phyloP scores from a whole-genome alignment of 108 stramenopile species.

The Nannochloropsis oceanica region DNA sequence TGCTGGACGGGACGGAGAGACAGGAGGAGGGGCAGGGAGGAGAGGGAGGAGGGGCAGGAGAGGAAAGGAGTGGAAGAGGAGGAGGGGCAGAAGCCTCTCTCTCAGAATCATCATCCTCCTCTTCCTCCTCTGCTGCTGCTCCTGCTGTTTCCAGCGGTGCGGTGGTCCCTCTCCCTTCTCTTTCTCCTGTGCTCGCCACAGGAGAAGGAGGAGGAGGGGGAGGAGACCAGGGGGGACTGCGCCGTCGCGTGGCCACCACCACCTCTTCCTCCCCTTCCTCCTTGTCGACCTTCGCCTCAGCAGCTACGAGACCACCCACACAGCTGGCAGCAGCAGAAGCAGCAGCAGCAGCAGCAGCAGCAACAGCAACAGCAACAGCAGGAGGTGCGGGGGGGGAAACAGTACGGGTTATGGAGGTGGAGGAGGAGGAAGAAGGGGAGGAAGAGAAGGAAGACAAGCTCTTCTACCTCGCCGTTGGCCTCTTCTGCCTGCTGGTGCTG shows the following conservation, averaged over 20 bases:
- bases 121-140: neutral
- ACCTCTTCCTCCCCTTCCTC: neutral
- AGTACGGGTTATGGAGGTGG: neutral
- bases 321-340: neutral
- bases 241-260: neutral
- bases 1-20: neutral
- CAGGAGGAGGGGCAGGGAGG: neutral
- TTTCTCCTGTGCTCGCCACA: neutral
- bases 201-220: too few species aligned
- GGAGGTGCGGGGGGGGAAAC: too few species aligned
- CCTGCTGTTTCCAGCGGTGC: neutral
- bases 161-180: neutral
- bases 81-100: neutral
- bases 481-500: neutral
- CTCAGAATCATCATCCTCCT: too few species aligned
- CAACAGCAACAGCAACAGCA: neutral
- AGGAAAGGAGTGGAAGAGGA: neutral
- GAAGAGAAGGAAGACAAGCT: neutral
- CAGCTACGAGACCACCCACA: neutral
- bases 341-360: too few species aligned
- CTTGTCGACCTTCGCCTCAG: neutral
- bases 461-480: neutral
- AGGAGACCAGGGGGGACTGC: neutral
- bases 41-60: neutral
- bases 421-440: neutral